Evolutionary conservation across 495 filamentous ascomycete species (phyloP), one percentile per base, ranked within the genome.

Genomic region (Podospora didyma): DNA sequence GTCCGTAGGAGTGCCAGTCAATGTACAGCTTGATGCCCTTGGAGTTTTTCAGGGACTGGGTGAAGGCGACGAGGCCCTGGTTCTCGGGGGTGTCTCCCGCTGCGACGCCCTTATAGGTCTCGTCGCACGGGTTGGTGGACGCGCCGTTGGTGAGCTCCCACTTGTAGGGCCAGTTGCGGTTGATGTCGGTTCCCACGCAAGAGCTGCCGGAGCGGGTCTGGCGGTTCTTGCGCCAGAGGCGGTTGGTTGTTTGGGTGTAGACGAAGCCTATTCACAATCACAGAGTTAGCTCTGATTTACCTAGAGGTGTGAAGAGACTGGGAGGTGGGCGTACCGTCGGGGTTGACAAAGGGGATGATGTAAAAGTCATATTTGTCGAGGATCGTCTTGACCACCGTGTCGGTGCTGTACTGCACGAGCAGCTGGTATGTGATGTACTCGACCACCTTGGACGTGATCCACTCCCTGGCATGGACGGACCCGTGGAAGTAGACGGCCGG

Each of bases 151-250:
- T 63, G 6, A 76, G 67, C 0, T 65, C 66, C 82, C 82, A 85
- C 53, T 79, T 62, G 57, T 70, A 76, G 11, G 78, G 66, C 81
- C 84, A 87, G 74, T 87, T 87, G 51, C 84, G 79, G 72, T 87
- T 87, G 66, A 85, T 79, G 62, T 87, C 84, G 14, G 69, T 74
- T 20, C 84, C 84, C 23, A 85, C 46, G 62, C 79, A 85, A 16
- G 72, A 66, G 42, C 63, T 67, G 49, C 71, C 72, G 1, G 68
- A 57, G 37, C 65, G 69, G 3, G 67, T 63, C 44, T 83, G 79
- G 0, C 84, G 74, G 72, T 86, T 87, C 69, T 87, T 87, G 62
- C 84, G 77, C 84, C 84, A 87, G 26, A 86, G 70, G 7, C 84
- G 77, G 57, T 82, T 67, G 20, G 51, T 79, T 17, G 78, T 79